A percentile compares a stretch with the other conserved stretches of the same genome.
phyloP scores from a whole-genome alignment of 2,329 filamentous ascomycete genomes.

The Cercospora nicotianae region DNA sequence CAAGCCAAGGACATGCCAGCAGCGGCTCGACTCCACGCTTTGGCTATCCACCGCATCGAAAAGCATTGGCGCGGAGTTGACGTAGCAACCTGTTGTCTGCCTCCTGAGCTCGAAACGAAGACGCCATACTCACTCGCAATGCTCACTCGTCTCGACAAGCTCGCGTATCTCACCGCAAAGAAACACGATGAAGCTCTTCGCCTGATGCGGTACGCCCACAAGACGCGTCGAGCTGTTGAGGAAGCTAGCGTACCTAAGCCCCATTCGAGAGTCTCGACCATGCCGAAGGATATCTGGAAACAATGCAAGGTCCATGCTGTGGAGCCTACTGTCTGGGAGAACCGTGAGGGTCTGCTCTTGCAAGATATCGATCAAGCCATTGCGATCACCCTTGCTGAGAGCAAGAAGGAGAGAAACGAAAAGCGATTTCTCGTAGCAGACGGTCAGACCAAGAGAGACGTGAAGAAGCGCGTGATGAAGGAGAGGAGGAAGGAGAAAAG shows the following conservation, averaged over 20 bases:
- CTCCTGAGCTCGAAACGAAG: slow-evolving; percentile 3
- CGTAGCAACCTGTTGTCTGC: background rate
- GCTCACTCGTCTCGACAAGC: background rate
- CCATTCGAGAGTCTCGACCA: background rate
- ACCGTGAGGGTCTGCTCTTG: background rate
- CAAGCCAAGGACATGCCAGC: background rate
- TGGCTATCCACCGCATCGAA: background rate
- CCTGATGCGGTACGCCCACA: background rate
- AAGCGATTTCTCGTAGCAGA: background rate
- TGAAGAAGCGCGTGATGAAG: background rate
- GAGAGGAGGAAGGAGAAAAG: background rate
- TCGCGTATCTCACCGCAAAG: background rate
- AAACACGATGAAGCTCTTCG: background rate
- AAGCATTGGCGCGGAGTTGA: slow-evolving; percentile 4
- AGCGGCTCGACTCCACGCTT: background rate
- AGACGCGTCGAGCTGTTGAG: background rate
- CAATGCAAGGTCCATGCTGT: background rate
- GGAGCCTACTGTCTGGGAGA: background rate
- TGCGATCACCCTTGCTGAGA: background rate
- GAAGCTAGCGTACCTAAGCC: background rate
- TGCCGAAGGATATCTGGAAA: background rate
- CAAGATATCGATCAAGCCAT: background rate
- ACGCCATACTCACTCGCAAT: slow-evolving; percentile 19
- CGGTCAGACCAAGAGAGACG: background rate
- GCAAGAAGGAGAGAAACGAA: background rate